These are phyloP conservation scores for Boletus huronensis DNA, from an alignment of 768 basidiomycete species.

Conservation along the genomic window DNA sequence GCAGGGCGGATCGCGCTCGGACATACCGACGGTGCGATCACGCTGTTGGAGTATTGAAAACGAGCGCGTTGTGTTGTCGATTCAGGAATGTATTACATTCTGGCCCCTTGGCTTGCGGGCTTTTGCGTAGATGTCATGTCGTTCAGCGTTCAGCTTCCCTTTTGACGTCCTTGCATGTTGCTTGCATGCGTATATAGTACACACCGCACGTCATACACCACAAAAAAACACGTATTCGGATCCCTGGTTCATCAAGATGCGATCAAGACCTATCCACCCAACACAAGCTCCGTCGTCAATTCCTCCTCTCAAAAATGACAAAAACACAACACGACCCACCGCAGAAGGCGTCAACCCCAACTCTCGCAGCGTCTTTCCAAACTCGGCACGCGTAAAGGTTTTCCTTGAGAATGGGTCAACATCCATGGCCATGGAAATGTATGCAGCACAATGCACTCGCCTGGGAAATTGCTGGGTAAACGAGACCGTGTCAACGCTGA, in stretches of 20 bases:
- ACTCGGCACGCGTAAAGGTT: slow-evolving; percentile 68
- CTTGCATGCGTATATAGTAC: neutral
- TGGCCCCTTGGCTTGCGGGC: neutral
- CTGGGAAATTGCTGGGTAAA: slow-evolving; percentile 84
- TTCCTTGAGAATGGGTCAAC: slow-evolving; percentile 37
- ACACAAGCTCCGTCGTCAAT: neutral
- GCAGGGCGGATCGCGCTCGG: slow-evolving; percentile 37
- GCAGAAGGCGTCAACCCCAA: slow-evolving; percentile 91
- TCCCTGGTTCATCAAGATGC: slow-evolving; percentile 32
- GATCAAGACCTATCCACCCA: slow-evolving; percentile 46
- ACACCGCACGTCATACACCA: neutral
- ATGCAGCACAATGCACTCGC: slow-evolving; percentile 36
- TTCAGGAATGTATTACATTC: neutral
- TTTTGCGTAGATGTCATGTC: neutral
- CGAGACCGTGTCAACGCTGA: slow-evolving; percentile 75
- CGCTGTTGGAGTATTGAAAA: slow-evolving; percentile 44
- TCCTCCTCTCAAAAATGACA: neutral
- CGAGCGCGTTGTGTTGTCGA: neutral
- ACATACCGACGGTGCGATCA: slow-evolving; percentile 42
- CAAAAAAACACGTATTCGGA: neutral
- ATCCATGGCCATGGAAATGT: neutral
- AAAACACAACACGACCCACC: slow-evolving; percentile 24
- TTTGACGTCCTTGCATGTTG: neutral
- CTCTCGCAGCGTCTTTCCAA: slow-evolving; percentile 75
- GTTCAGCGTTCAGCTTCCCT: too few relatives aligned